These are phyloP conservation scores for Fusarium neocosmosporiellum DNA, from an alignment of 2,329 filamentous ascomycete genomes.

Conservation along the genomic window DNA sequence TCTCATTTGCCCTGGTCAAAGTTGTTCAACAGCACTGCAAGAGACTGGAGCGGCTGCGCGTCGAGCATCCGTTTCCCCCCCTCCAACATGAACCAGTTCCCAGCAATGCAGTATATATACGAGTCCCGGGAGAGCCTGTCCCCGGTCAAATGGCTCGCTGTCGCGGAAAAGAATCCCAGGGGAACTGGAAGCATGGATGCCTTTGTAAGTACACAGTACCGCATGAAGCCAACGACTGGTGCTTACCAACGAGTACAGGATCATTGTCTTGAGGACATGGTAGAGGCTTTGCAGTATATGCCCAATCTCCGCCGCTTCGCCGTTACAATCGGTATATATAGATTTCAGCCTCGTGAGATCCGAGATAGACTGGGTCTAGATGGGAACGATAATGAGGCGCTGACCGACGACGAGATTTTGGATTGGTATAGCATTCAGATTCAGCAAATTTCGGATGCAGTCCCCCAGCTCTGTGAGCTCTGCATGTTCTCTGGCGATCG, in stretches of 20 bases:
- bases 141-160: background rate
- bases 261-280: background rate
- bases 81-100: too few relatives aligned
- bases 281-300: background rate
- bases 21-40: too few relatives aligned
- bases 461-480: background rate
- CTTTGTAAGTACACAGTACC: background rate
- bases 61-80: too few relatives aligned
- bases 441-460: background rate
- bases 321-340: background rate
- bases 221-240: background rate
- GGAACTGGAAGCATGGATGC: background rate
- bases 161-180: background rate
- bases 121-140: too few relatives aligned
- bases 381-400: background rate
- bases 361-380: background rate
- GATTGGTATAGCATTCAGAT: background rate
- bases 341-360: background rate
- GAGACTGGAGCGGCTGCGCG: too few relatives aligned
- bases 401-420: background rate
- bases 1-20: too few relatives aligned
- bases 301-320: background rate
- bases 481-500: background rate
- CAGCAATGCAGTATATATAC: too few relatives aligned
- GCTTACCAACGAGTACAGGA: background rate